Evolutionary conservation across 2,329 filamentous ascomycete species (phyloP), one percentile per base, ranked within the genome.

Genomic region (Ambrosiella beaveri): DNA sequence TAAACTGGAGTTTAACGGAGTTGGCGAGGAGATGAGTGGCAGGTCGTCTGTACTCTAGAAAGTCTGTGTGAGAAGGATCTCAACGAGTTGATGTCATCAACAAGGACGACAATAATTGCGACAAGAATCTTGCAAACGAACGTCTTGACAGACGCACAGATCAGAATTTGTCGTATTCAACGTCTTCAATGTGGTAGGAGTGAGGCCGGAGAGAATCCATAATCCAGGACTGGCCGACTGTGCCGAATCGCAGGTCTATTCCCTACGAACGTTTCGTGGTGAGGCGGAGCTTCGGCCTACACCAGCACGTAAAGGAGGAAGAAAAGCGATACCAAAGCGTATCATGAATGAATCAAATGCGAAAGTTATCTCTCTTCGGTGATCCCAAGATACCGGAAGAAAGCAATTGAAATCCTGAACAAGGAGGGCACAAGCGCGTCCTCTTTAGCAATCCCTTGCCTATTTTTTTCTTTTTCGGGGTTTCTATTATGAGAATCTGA

Each of bases 181-280:
- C 40, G 54, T 45, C 50, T 45, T 60, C 52, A 50, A 45, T 41
- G 56, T 45, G 58, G 56, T 49, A 56, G 41, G 58, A 60, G 56
- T 37, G 56, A 53, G 57, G 53, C 52, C 56, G 59, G 52, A 40
- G 56, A 58, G 52, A 57, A 60, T 60, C 59, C 59, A 60, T 60
- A 60, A 60, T 60, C 59, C 45, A 58, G 15, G 54, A 50, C 49
- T 54, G 54, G 58, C 54, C 58, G 55, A 45, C 41, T 52, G 52
- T 57, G 58, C 54, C 54, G 54, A 53, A 56, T 49, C 19, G 19
- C 44, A 54, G 49, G 44, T 17, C 39, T 57, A 57, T 57, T 53
- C 58, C 37, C 54, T 44, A 11, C 36, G 54, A 40, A 53, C 47
- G 57, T 51, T 41, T 52, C 19, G 50, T 56, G 52, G 52, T 52